Base-by-base conservation (phyloP, 257 asterid genomes). In the Handroanthus guayacan region DNA sequence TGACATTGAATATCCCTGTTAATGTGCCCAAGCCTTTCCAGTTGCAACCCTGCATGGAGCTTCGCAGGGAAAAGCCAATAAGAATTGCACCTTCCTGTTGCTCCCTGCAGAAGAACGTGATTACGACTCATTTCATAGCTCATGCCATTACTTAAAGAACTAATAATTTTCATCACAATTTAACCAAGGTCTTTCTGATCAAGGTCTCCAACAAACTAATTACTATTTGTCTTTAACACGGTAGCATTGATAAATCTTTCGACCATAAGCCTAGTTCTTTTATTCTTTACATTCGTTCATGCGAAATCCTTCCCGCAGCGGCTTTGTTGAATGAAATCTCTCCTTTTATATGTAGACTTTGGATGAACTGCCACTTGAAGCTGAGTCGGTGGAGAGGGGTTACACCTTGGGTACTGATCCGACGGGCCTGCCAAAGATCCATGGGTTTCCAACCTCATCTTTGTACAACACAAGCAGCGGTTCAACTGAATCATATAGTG, bases 331-430 rank as follows among this genome's bases (percentile, higher is more conserved):
- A 38, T 64, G 4, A 38, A 64, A 36, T 17, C 6, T 51, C 14
- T 69, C 78, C 20, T 34, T 66, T 60, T 25, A 5, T 39, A 20
- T 74, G 48, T 76, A 92, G 98, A 90, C 97, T 34, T 62, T 94
- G 92, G 98, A 94, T 68, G 98, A 94, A 78, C 86, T 94, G 68
- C 98, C 98, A 14, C 96, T 92, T 38, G 98, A 94, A 78, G 94
- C 98, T 18, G 97, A 94, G 64, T 65, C 96, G 3, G 91, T 92
- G 2, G 97, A 91, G 80, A 91, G 96, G 85, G 98, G 98, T 60
- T 94, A 94, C 84, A 88, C 89, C 87, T 71, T 87, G 81, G 85
- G 78, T 76, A 81, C 86, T 43, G 98, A 95, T 71, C 78, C 87
- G 2, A 95, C 97, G 1, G 98, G 99, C 64, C 85, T 95, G 74